phyloP scores from a whole-genome alignment of 352 stramenopile species.

The Pythium rhizo-oryzae region DNA sequence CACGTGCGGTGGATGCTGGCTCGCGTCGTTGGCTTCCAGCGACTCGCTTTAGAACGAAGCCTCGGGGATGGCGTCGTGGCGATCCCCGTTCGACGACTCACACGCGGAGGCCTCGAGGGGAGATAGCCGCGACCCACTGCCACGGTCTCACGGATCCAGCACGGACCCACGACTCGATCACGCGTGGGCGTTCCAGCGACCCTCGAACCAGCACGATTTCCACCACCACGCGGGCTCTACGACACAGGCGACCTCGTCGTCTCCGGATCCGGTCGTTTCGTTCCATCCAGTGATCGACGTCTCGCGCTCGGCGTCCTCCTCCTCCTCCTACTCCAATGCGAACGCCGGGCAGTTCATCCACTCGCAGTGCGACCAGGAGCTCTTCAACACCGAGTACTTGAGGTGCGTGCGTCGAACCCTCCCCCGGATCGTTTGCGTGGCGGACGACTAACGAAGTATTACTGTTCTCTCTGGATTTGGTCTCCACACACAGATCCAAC shows the following conservation, averaged over 20 bases:
- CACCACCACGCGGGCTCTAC: neutral
- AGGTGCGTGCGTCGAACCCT: conserved; percentile 33
- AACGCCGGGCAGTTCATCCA: conserved; percentile 48
- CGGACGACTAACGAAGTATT: too few relatives aligned
- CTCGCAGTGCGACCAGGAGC: conserved; percentile 73
- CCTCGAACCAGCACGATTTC: neutral
- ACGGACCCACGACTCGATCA: neutral
- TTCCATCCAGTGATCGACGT: conserved; percentile 5
- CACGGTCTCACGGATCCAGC: neutral
- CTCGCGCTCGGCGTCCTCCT: neutral
- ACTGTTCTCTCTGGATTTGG: neutral
- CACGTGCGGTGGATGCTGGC: neutral
- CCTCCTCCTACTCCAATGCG: neutral
- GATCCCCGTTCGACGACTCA: neutral
- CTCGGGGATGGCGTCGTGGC: conserved; percentile 17
- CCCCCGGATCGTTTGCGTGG: too few relatives aligned
- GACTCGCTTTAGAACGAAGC: neutral
- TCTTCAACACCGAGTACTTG: conserved; percentile 78
- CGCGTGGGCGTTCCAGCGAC: neutral
- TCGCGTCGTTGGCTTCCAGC: conserved; percentile 1
- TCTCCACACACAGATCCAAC: conserved; percentile 64
- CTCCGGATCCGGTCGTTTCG: neutral
- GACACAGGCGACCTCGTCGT: neutral
- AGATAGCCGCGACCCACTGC: neutral
- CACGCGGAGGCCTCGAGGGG: neutral